A percentile compares a stretch with the other conserved stretches of the same genome.
Evolutionary conservation across 2,329 filamentous ascomycete species (phyloP).

Genomic region (Calonectria pteridis): DNA sequence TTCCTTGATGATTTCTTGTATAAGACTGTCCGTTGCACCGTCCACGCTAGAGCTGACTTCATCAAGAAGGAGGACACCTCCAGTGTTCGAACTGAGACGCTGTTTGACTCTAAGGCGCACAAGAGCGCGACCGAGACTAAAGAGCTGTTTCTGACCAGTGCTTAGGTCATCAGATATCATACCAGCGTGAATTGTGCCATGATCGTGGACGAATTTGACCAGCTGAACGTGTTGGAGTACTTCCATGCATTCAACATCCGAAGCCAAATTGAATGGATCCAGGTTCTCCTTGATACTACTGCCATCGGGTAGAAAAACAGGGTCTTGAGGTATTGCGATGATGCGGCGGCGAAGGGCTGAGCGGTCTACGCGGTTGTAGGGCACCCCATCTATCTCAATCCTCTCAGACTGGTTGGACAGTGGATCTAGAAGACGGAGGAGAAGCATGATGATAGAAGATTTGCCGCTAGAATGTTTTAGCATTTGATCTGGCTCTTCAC

Average conservation of each 20-base stretch:
- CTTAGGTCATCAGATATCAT: slow-evolving; percentile 60
- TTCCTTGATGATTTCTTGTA: slow-evolving; percentile 52
- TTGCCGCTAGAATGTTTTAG: slow-evolving; percentile 51
- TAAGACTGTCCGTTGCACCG: slow-evolving; percentile 51
- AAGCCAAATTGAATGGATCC: slow-evolving; percentile 50
- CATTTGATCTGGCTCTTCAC: not conserved
- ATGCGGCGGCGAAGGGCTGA: slow-evolving; percentile 57
- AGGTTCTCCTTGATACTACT: slow-evolving; percentile 48
- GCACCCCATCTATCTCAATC: slow-evolving; percentile 54
- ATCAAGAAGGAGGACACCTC: slow-evolving; percentile 52
- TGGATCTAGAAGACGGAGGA: slow-evolving; percentile 56
- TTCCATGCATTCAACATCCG: slow-evolving; percentile 43
- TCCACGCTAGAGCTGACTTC: slow-evolving; percentile 57
- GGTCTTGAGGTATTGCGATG: slow-evolving; percentile 64
- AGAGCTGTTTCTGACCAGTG: slow-evolving; percentile 72
- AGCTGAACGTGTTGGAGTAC: slow-evolving; percentile 49
- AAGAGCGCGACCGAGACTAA: slow-evolving; percentile 70
- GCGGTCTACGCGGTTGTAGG: slow-evolving; percentile 53
- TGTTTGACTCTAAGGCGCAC: slow-evolving; percentile 50
- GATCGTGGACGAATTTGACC: slow-evolving; percentile 38
- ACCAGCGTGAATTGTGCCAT: slow-evolving; percentile 42
- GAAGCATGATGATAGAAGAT: slow-evolving; percentile 54
- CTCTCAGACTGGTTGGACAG: slow-evolving; percentile 16
- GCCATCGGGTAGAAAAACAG: slow-evolving; percentile 59
- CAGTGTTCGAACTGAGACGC: not conserved